Conservation (phyloP, 257 asterid species). For the Nicotiana knightiana region DNA sequence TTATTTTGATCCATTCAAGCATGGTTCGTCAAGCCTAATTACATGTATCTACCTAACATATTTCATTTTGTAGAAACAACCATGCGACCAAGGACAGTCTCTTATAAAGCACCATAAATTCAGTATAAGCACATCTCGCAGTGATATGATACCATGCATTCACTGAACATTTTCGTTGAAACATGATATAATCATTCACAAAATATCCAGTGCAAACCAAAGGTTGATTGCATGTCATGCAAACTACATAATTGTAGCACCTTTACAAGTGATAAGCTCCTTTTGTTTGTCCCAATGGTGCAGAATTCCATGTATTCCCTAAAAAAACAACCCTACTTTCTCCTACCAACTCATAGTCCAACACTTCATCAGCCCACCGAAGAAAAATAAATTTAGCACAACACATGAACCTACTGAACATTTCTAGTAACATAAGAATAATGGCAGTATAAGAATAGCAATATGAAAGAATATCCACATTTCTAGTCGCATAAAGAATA, state of each 20-base stretch:
- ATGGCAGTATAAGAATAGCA: not conserved
- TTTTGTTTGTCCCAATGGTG: not conserved
- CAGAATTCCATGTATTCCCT: not conserved
- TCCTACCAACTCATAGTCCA: not conserved
- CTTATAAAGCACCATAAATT: not conserved
- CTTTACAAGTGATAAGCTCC: conserved; percentile 3
- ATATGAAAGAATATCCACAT: not conserved
- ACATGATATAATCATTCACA: conserved; percentile 5
- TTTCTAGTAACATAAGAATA: not conserved
- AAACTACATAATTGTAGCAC: not conserved
- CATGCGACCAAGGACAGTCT: not conserved
- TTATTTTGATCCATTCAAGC: not conserved
- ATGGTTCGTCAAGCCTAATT: not conserved
- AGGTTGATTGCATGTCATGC: not conserved
- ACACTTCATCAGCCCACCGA: not conserved
- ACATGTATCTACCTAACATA: not conserved
- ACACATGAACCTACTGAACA: not conserved
- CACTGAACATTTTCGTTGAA: not conserved
- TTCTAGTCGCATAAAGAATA: not conserved
- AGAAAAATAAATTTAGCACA: not conserved
- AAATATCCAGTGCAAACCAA: not conserved
- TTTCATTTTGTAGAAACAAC: not conserved
- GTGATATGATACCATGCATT: not conserved
- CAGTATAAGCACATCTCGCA: not conserved
- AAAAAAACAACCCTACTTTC: not conserved